Base-by-base conservation (phyloP, 2,329 filamentous ascomycete species). In the Eurotiales sp. region DNA sequence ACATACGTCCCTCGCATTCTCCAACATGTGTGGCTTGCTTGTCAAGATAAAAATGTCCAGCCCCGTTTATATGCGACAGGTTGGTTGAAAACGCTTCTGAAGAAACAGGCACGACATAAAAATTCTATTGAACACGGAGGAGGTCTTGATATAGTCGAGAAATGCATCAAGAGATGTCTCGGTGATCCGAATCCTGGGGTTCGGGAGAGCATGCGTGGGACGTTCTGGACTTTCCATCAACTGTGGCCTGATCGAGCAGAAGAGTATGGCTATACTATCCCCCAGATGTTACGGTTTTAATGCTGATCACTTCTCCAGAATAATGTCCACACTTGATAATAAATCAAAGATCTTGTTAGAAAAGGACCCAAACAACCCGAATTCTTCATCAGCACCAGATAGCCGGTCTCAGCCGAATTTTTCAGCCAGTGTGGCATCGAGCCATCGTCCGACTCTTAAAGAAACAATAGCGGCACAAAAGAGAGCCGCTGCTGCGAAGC, bases 21-120 rank as follows among this genome's bases (percentile, higher is more conserved):
- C 77, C 88, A 95, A 67, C 92, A 97, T 62, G 77, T 97, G 43
- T 88, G 84, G 75, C 74, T 76, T 49, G 91, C 92, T 21, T 87
- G 82, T 56, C 87, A 95, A 66, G 92, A 99, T 73, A 97, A 96
- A 75, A 97, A 96, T 64, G 86, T 91, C 2, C 87, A 93, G 63
- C 86, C 91, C 14, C 84, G 93, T 55, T 82, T 82, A 1, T 95
- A 86, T 68, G 86, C 85, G 1, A 78, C 87, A 2, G 85, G 81
- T 7, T 99, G 93, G 93, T 73, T 97, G 25, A 88, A 85, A 69
- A 95, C 86, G 1, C 70, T 97, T 17, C 72, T 99, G 34, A 85
- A 80, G 59, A 88, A 89, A 61, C 88, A 95, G 65, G 74, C 81
- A 1, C 78, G 59, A 17, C 88, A 96, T 70, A 95, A 90, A 72